Evolutionary conservation across 306 rosid species (phyloP).

Genomic region (Glycyrrhiza uralensis): DNA sequence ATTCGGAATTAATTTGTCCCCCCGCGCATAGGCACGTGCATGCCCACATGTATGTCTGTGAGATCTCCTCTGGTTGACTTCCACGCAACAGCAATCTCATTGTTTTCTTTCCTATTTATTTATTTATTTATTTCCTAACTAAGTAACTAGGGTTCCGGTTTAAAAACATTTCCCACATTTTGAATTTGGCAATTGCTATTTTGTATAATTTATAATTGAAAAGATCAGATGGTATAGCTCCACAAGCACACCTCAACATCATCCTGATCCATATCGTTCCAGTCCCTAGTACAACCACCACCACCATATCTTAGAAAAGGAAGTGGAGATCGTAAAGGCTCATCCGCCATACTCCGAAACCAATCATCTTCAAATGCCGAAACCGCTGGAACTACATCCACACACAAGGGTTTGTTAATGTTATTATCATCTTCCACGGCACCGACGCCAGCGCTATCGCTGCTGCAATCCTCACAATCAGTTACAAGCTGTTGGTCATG

Average conservation of each 20-base stretch:
- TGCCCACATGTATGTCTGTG: background rate
- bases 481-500: background rate
- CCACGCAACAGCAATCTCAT: background rate
- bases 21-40: too few species aligned
- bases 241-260: constrained; percentile 46
- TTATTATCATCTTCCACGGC: background rate
- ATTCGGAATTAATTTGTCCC: too few species aligned
- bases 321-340: constrained; percentile 51
- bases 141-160: background rate
- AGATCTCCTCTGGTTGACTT: constrained; percentile 2
- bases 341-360: constrained; percentile 48
- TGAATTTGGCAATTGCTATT: too few species aligned
- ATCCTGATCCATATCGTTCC: constrained; percentile 31
- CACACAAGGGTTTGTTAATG: background rate
- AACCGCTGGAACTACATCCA: constrained; percentile 38
- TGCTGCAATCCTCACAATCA: constrained; percentile 24
- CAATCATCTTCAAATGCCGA: constrained; percentile 30
- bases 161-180: too few species aligned
- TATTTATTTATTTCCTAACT: too few species aligned
- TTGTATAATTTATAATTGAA: too few species aligned
- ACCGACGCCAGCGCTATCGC: background rate
- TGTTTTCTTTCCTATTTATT: background rate
- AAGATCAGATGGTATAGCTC: constrained; percentile 28
- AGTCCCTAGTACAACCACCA: too few species aligned
- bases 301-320: background rate